Base-by-base conservation (phyloP, 116 monocot genomes). In the Cymodocea nodosa region DNA sequence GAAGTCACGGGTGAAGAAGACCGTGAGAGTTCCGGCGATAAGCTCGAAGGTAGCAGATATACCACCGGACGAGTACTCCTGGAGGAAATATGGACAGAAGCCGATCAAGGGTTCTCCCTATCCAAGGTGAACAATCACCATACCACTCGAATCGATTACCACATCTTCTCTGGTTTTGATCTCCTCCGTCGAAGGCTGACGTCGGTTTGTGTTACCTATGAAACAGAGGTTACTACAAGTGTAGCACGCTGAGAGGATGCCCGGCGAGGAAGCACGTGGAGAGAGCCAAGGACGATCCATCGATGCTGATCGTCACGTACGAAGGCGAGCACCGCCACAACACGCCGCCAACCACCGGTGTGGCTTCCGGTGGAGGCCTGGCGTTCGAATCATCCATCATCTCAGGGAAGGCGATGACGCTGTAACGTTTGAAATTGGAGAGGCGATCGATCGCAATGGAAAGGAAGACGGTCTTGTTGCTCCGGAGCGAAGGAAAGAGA, bases 271-370 rank as follows among this genome's bases (percentile, higher is more conserved):
- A 90, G 75, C 85, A 86, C 74, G 90, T 90, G 58, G 86, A 86
- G 82, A 68, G 84, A 18, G 90, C 83, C 5, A 63, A 81, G 16
- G 87, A 81, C 50, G 86, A 90, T 53, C 87, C 90, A 0, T 70
- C 87, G 44, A 86, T 90, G 90, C 87, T 90, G 22, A 86, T 86
- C 81, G 81, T 90, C 59, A 90, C 86, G 14, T 90, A 90, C 87
- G 86, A 90, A 54, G 78, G 75, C 52, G 84, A 86, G 59, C 90
- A 90, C 77, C 86, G 79, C 70, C 90, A 86, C 73, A 40, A 36
- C 20, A 11, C 36, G 51, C 13, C 70, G 50, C 56, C 9, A 8
- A 6, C 63, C 48, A 11, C 58, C 23, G 22, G 13, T 50, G 15
- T 58, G 49, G 48, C 56, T 22, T 19, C 7, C 13, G 7, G 1